Conservation (phyloP, 106 monocot genomes). For the Chionographis japonica region DNA sequence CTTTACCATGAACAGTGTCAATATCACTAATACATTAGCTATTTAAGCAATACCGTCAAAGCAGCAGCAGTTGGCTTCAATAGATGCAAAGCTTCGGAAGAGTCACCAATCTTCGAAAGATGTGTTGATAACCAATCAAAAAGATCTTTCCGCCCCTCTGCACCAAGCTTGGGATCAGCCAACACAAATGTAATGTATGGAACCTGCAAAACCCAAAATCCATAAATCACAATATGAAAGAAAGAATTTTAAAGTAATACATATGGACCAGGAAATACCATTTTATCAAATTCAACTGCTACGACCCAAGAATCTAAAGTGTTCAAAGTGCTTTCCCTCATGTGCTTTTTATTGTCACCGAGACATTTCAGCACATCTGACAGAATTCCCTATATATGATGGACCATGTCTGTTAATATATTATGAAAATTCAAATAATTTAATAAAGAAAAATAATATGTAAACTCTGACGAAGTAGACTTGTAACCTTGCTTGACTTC, state of each 20-base stretch:
- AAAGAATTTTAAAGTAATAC: not conserved
- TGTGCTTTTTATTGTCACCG: constrained; percentile 97
- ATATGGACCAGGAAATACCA: constrained; percentile 34
- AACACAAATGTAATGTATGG: constrained; percentile 72
- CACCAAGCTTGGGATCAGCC: constrained; percentile 73
- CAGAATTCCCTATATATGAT: constrained; percentile 55
- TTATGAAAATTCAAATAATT: not conserved
- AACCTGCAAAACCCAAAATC: constrained; percentile 38
- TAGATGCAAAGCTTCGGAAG: constrained; percentile 77
- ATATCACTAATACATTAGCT: not conserved
- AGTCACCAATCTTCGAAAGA: constrained; percentile 57
- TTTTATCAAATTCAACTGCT: constrained; percentile 90
- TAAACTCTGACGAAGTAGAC: not conserved
- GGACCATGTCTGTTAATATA: constrained; percentile 1
- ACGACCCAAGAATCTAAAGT: constrained; percentile 87
- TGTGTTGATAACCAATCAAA: constrained; percentile 95
- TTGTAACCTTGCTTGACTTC: constrained; percentile 93
- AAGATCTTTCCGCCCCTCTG: constrained; percentile 95
- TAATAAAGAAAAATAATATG: not conserved
- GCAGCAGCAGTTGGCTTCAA: constrained; percentile 78
- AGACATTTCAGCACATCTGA: constrained; percentile 93
- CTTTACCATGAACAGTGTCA: too few species aligned
- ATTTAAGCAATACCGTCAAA: constrained; percentile 44
- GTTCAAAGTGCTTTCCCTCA: constrained; percentile 84
- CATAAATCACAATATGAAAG: not conserved